A percentile compares a stretch with the other conserved stretches of the same genome.
phyloP scores from a whole-genome alignment of 148 eudicot species.

The Heliamphora exappendiculata region DNA sequence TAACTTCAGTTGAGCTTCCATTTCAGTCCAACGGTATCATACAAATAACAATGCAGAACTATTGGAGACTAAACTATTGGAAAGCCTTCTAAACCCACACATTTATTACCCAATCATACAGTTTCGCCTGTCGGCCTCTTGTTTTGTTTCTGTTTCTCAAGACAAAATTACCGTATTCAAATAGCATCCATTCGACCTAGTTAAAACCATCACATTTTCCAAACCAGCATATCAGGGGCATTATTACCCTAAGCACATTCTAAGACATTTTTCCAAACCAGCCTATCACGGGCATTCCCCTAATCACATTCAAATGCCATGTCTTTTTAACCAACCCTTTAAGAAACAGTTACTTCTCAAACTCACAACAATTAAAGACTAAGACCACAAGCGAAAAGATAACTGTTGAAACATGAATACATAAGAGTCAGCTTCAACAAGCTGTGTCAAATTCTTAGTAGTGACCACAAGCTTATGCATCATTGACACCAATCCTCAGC shows the following conservation, averaged over 20 bases:
- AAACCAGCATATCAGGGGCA: neutral
- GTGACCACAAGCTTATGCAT: neutral
- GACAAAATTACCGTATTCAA: too few relatives aligned
- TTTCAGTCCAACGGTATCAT: neutral
- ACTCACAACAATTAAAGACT: neutral
- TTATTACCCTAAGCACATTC: too few relatives aligned
- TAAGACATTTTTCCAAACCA: neutral
- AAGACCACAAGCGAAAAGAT: neutral
- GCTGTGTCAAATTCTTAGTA: neutral
- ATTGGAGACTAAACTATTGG: neutral
- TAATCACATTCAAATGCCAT: neutral
- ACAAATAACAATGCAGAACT: too few relatives aligned
- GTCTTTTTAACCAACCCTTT: neutral
- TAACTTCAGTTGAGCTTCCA: neutral
- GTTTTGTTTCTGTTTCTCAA: too few relatives aligned
- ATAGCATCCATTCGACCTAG: too few relatives aligned
- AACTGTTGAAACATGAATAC: neutral
- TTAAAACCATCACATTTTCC: neutral
- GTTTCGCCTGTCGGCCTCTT: neutral
- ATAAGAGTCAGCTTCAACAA: neutral
- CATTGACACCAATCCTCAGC: neutral
- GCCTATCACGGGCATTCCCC: neutral
- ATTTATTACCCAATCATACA: neutral
- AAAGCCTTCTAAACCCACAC: neutral
- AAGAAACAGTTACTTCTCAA: neutral